phyloP scores from a whole-genome alignment of 208 protist species.

The Naegleria fowleri region DNA sequence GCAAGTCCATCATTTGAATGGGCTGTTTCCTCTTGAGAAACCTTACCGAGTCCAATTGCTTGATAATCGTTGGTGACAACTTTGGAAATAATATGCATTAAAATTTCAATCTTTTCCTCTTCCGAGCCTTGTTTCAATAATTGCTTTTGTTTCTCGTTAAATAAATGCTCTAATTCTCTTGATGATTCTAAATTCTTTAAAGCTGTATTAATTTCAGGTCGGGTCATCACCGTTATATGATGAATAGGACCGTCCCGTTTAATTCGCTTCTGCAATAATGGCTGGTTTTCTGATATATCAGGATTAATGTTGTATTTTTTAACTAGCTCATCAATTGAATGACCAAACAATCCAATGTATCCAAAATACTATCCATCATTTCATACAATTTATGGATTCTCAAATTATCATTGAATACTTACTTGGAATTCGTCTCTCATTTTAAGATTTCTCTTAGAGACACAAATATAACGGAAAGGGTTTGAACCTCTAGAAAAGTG shows the following conservation, averaged over 20 bases:
- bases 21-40: not conserved
- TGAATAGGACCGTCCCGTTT: constrained; percentile 13
- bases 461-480: not conserved
- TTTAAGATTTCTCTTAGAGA: not conserved
- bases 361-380: not conserved
- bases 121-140: not conserved
- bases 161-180: not conserved
- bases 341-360: constrained; percentile 24
- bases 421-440: not conserved
- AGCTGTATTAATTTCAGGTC: constrained; percentile 15
- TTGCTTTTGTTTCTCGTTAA: not conserved
- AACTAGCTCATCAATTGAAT: not conserved
- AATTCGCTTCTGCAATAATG: not conserved
- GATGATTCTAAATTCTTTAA: not conserved
- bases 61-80: not conserved
- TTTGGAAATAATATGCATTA: not conserved
- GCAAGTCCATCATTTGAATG: not conserved
- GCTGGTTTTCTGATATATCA: not conserved
- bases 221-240: constrained; percentile 18
- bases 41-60: not conserved
- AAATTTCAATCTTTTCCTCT: constrained; percentile 16
- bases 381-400: not conserved
- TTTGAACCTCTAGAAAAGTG: constrained; percentile 11
- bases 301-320: not conserved
- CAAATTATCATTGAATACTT: not conserved